Base-by-base conservation (phyloP, 176 grass and related monocot species). In the Oryza punctata region DNA sequence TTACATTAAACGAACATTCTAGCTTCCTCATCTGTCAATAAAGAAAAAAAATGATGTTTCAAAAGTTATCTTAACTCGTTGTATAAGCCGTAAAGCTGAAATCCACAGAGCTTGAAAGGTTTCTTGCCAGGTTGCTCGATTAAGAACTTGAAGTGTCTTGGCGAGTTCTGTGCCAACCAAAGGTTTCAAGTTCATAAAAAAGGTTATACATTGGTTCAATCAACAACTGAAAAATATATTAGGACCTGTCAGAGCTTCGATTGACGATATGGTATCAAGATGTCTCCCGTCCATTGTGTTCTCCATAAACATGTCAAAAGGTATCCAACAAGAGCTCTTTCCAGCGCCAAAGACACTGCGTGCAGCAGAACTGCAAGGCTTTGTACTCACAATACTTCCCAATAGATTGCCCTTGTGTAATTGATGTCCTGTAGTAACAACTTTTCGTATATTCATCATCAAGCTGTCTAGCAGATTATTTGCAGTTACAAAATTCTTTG, bases 41-140 rank as follows among this genome's bases (percentile, higher is more conserved):
- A 75, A 67, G 65, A 67, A 37, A 45, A 41, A 85, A 38, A 79
- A 70, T 26, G 29, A 70, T 69, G 7, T 73, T 85, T 52, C 43
- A 67, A 71, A 65, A 60, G 54, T 86, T 43, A 79, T 91, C 90
- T 92, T 85, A 94, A 97, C 91, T 85, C 85, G 76, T 85, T 94
- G 89, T 68, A 97, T 44, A 69, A 90, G 87, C 35, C 85, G 85
- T 65, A 97, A 81, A 85, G 82, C 87, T 68, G 94, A 94, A 85
- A 97, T 49, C 94, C 94, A 97, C 25, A 97, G 81, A 92, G 91
- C 85, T 85, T 88, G 85, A 92, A 97, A 97, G 29, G 94, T 97
- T 78, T 97, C 89, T 78, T 92, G 91, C 94, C 94, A 97, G 23
- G 73, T 94, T 68, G 94, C 90, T 30, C 83, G 82, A 90, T 97